Conservation (phyloP, 441 rosid species). For the Gossypium gossypioides region DNA sequence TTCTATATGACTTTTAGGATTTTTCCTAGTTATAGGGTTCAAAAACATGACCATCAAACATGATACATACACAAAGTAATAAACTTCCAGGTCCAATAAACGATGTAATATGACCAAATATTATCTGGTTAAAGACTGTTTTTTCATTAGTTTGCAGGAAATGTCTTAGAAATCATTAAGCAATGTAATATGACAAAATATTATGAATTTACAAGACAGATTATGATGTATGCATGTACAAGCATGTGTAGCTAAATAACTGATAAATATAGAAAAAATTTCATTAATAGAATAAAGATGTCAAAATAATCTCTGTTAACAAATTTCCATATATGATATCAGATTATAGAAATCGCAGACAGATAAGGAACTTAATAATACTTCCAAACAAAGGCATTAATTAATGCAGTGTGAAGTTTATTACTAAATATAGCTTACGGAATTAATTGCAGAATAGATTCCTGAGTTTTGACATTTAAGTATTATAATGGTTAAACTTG, state of each 20-base stretch:
- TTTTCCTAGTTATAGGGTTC: constrained; percentile 1
- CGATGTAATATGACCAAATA: not conserved
- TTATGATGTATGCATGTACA: not conserved
- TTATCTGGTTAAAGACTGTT: not conserved
- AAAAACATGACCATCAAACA: not conserved
- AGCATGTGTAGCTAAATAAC: not conserved
- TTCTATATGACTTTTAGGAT: not conserved
- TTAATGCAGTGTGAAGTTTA: not conserved
- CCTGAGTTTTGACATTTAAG: not conserved
- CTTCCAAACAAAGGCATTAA: not conserved
- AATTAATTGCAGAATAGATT: constrained; percentile 8
- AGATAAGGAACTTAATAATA: not conserved
- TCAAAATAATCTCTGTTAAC: not conserved
- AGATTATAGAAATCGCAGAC: not conserved
- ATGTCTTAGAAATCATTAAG: not conserved
- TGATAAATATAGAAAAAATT: not conserved
- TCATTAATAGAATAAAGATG: constrained; percentile 1
- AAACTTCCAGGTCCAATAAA: not conserved
- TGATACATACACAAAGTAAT: not conserved
- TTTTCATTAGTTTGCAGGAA: not conserved
- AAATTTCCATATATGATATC: not conserved
- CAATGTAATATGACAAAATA: not conserved
- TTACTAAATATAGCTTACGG: constrained; percentile 5
- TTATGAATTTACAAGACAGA: not conserved
- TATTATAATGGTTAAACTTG: not conserved